Evolutionary conservation across 129 eudicot genomes (phyloP).

Genomic region (Flaveria brownii): DNA sequence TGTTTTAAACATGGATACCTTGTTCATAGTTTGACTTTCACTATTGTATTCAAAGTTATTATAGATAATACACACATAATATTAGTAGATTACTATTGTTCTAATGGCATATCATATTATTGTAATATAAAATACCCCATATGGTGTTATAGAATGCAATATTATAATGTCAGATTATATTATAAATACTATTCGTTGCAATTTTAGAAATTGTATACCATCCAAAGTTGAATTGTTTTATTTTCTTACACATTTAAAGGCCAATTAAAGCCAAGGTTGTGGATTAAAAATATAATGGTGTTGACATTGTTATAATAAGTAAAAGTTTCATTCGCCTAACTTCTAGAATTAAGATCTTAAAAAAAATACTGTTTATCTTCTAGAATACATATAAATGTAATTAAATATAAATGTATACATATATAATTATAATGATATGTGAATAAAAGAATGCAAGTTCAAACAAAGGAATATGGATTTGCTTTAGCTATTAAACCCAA

Average conservation of each 20-base stretch:
- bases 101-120: background rate
- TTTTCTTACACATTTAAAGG: conserved; percentile 9
- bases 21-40: conserved; percentile 16
- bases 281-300: conserved; percentile 17
- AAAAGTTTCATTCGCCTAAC: conserved; percentile 21
- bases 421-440: background rate
- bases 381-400: conserved; percentile 2
- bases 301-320: conserved; percentile 14
- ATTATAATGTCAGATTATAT: conserved; percentile 8
- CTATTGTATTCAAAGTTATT: background rate
- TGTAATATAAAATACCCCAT: conserved; percentile 30
- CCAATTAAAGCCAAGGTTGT: background rate
- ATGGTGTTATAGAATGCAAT: conserved; percentile 23
- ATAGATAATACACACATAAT: background rate
- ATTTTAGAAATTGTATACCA: conserved; percentile 8
- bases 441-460: too few relatives aligned
- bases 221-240: conserved; percentile 1
- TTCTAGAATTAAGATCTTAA: conserved; percentile 9
- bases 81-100: background rate
- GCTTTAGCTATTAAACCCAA: too few relatives aligned
- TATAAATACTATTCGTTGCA: background rate
- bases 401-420: background rate
- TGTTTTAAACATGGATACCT: background rate
- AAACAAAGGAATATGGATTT: too few relatives aligned
- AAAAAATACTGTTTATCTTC: conserved; percentile 6